A percentile compares a stretch with the other conserved stretches of the same genome.
Conservation (phyloP, 2,329 filamentous ascomycete species). For the Penicillium sumatraense region DNA sequence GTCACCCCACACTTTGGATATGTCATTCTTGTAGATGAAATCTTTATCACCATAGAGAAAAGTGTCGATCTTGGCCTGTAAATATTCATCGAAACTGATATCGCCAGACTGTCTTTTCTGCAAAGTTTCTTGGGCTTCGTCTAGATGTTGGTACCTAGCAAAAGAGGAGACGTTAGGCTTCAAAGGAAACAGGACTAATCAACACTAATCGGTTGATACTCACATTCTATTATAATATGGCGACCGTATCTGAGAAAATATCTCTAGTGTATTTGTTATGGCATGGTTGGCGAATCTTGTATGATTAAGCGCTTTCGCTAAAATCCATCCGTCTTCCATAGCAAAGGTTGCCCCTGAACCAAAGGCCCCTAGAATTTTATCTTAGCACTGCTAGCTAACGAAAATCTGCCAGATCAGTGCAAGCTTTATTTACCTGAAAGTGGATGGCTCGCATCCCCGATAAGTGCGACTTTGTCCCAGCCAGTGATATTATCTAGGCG, state of each 20-base stretch:
- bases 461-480: constrained; percentile 54
- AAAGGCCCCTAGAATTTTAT: constrained; percentile 38
- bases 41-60: constrained; percentile 40
- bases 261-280: constrained; percentile 34
- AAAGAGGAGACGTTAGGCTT: neutral
- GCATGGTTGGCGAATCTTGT: constrained; percentile 20
- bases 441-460: constrained; percentile 62
- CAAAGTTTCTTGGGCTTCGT: constrained; percentile 17
- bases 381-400: neutral
- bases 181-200: neutral
- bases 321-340: constrained; percentile 52
- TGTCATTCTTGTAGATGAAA: constrained; percentile 51
- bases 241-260: constrained; percentile 46
- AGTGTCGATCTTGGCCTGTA: constrained; percentile 34
- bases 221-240: constrained; percentile 49
- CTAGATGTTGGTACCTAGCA: constrained; percentile 20
- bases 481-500: constrained; percentile 46
- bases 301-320: constrained; percentile 42
- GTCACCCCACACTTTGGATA: constrained; percentile 41
- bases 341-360: constrained; percentile 53
- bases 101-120: constrained; percentile 17
- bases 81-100: constrained; percentile 32
- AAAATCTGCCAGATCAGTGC: too few relatives aligned
- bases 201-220: constrained; percentile 12
- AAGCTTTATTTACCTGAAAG: constrained; percentile 45